Evolutionary conservation across 2,329 filamentous ascomycete genomes (phyloP), one percentile per base, ranked within the genome.

Genomic region (Aspergillus sp.): DNA sequence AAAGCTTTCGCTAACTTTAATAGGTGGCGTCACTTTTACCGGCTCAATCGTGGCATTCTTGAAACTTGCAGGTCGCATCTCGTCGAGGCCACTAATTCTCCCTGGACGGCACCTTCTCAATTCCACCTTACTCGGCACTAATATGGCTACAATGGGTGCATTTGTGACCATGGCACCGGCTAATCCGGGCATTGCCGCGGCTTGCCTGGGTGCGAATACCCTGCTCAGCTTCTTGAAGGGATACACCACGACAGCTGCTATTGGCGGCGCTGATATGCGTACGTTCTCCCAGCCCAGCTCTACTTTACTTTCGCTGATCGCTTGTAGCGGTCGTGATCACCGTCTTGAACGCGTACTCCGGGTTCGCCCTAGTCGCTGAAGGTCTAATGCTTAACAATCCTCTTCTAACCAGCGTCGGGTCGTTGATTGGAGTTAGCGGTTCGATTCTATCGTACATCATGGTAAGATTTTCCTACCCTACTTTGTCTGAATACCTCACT

Each of bases 181-280:
- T 1, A 89, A 89, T 1, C 92, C 92, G 1, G 80, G 87, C 60
- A 90, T 96, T 67, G 93, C 92, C 7, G 92, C 92, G 0, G 87
- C 87, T 1, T 93, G 91, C 50, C 80, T 96, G 1, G 87, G 88
- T 28, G 90, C 90, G 46, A 96, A 91, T 72, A 88, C 92, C 0
- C 80, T 86, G 0, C 80, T 97, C 25, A 93, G 90, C 63, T 96
- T 96, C 75, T 80, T 90, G 64, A 94, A 96, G 75, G 93, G 93
- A 7, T 96, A 87, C 72, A 96, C 92, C 0, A 96, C 92, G 0
- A 96, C 93, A 0, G 85, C 92, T 2, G 91, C 91, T 0, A 96
- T 97, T 71, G 93, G 93, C 23, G 93, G 92, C n/a, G 92, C 92
- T 13, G 93, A 97, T 72, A 96, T 96, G 92, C 92, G 87, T 77